Conservation (phyloP, 176 grass and related monocot species). For the Carex littledalei region DNA sequence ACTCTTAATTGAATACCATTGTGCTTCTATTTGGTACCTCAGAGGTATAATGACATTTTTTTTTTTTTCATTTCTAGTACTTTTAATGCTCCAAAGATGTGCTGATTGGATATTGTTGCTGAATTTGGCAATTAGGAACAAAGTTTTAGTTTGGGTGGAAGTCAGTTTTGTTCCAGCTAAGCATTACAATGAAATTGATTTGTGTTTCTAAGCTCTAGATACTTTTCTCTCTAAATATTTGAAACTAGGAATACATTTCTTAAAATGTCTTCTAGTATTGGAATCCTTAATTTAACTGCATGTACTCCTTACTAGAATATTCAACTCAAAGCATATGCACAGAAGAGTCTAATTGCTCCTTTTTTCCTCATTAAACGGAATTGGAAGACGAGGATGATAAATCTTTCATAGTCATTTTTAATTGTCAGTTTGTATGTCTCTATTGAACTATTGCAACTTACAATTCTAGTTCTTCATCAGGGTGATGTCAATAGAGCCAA, state of each 20-base stretch:
- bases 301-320: neutral
- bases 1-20: neutral
- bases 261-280: neutral
- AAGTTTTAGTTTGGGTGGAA: neutral
- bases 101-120: neutral
- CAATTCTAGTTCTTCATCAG: constrained; percentile 29
- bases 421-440: neutral
- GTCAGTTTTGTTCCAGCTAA: neutral
- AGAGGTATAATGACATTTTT: no score
- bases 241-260: neutral
- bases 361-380: neutral
- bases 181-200: neutral
- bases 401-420: neutral
- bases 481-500: constrained; percentile 52
- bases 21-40: neutral
- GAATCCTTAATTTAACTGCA: neutral
- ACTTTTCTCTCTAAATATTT: neutral
- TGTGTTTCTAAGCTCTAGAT: neutral
- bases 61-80: no score
- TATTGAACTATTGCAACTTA: constrained; percentile 4
- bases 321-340: neutral
- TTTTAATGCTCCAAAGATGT: neutral
- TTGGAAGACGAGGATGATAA: neutral
- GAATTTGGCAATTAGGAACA: neutral
- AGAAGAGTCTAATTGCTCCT: neutral